Conservation (phyloP, 345 rosid genomes). For the Citrus australasica region DNA sequence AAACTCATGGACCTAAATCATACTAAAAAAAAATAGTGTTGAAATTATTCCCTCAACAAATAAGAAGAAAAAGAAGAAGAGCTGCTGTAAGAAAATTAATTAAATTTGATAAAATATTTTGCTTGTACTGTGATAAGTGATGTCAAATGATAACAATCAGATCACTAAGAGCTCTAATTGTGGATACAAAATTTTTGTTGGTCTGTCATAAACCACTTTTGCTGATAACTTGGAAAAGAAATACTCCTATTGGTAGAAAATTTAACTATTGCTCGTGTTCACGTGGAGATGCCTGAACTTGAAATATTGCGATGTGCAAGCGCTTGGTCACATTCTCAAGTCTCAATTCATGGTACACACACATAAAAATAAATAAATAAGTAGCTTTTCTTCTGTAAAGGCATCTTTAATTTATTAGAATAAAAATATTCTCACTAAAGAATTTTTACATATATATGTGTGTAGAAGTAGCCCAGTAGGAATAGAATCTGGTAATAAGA, state of each 20-base stretch:
- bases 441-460: too few species aligned
- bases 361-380: too few species aligned
- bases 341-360: not conserved
- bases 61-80: too few species aligned
- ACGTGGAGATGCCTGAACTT: not conserved
- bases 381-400: too few species aligned
- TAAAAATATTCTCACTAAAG: too few species aligned
- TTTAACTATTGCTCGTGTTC: not conserved
- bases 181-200: not conserved
- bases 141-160: not conserved
- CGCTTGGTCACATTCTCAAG: not conserved
- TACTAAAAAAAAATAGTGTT: too few species aligned
- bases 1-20: too few species aligned
- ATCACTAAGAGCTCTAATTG: not conserved
- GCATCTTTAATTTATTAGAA: too few species aligned
- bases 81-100: too few species aligned
- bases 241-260: not conserved
- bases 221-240: not conserved
- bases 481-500: not conserved
- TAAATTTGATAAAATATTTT: not conserved
- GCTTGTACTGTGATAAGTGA: not conserved
- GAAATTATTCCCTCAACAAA: too few species aligned
- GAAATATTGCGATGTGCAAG: not conserved
- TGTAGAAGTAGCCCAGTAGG: not conserved
- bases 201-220: not conserved